Evolutionary conservation across 2,329 filamentous ascomycete species (phyloP).

Genomic region (Thielaviopsis ethacetica): DNA sequence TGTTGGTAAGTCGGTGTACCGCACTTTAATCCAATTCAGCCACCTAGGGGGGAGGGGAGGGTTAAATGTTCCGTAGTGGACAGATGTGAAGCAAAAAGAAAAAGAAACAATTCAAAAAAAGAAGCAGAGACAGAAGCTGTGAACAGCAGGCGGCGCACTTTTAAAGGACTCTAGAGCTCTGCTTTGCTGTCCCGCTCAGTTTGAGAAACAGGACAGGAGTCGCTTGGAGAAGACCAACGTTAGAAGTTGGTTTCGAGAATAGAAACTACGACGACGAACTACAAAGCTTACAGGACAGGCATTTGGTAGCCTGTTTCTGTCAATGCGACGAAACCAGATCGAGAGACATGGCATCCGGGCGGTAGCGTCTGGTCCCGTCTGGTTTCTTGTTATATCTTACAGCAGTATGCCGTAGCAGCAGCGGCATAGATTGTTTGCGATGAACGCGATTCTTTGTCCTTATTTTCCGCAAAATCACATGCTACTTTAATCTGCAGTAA

Average conservation of each 20-base stretch:
- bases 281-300: background rate
- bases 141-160: background rate
- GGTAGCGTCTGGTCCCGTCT: too few species aligned
- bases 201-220: background rate
- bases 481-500: too few species aligned
- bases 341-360: background rate
- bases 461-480: too few species aligned
- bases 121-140: background rate
- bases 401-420: background rate
- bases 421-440: too few species aligned
- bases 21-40: too few species aligned
- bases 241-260: conserved; percentile 8
- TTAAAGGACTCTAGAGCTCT: background rate
- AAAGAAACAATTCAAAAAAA: background rate
- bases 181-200: background rate
- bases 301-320: background rate
- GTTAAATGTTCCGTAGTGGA: too few species aligned
- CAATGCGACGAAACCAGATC: background rate
- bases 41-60: too few species aligned
- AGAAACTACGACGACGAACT: background rate
- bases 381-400: background rate
- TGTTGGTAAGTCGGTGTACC: too few species aligned
- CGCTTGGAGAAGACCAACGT: conserved; percentile 4
- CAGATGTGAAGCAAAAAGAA: too few species aligned
- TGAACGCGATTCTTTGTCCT: too few species aligned